Evolutionary conservation across 306 rosid genomes (phyloP), one percentile per base, ranked within the genome.

Genomic region (Crataegus laevigata): DNA sequence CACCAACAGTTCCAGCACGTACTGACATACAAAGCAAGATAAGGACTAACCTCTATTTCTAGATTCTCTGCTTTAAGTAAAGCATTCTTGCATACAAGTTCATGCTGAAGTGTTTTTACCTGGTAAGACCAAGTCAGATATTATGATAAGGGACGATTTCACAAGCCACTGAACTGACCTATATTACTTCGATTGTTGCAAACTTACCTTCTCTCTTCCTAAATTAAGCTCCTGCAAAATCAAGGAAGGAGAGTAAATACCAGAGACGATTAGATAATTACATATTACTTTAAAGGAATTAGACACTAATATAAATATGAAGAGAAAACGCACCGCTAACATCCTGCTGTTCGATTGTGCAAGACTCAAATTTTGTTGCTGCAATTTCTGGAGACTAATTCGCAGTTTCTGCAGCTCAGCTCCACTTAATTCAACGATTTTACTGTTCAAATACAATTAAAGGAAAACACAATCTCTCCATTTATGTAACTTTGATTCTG

Each of bases 261-360:
- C 68, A 65, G 4, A 36, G 21, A 8, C 18, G 38, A 68, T 66
- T 58, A 45, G 66, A 75, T n/a, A 11, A 69, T 34, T 28, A 62
- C 22, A 62, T 68, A 61, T 36, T 36, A 36, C 7, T 36, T 32
- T 36, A 32, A 13, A 24, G 18, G 30, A 3, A 47, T 51, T 14
- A 68, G 76, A 29, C 71, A 63, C 60, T 68, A 68, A 60, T 36
- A 60, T 11, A 15, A 47, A 71, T 63, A 29, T 22, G 13, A 34
- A 6, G 51, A 55, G 38, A 3, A 73, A 21, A 50, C 75, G 11
- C 52, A 93, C 98, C 74, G 91, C 97, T 75, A 85, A 82, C 88
- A 91, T 90, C 64, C 81, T 87, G 77, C 82, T 86, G 78, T 94
- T 94, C 4, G 94, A 87, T 84, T 91, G 97, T 79, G 96, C 93